Percentiles rank a stretch among this genome's conserved stretches.
These are phyloP conservation scores for Leucocoprinus leucothites DNA, from an alignment of 768 basidiomycete species.

Conservation along the genomic window DNA sequence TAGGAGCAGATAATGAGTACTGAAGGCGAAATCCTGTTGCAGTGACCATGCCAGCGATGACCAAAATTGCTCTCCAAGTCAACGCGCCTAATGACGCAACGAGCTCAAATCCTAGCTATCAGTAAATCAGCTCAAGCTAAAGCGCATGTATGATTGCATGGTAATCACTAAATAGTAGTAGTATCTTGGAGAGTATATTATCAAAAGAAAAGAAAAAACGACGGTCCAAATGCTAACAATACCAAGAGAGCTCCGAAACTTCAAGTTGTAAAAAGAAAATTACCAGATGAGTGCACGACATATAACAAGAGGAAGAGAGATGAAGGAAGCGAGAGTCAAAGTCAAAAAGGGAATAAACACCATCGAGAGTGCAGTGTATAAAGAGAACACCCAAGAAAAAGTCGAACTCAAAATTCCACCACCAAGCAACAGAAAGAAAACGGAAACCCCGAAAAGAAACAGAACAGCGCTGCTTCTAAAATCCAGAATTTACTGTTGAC, in stretches of 20 bases:
- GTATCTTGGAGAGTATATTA: conserved; percentile 5
- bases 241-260: conserved; percentile 11
- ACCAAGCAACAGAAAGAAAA: not conserved
- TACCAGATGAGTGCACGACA: not conserved
- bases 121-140: no score
- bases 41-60: no score
- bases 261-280: not conserved
- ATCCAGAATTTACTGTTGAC: not conserved
- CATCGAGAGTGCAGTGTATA: no score
- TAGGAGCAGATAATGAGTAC: no score
- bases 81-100: no score
- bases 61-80: no score
- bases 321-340: not conserved
- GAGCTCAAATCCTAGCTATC: no score
- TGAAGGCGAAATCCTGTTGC: no score
- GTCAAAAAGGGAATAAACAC: not conserved
- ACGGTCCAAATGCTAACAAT: conserved; percentile 17
- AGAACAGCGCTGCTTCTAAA: not conserved
- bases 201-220: not conserved
- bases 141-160: not conserved
- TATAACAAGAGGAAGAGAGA: conserved; percentile 19
- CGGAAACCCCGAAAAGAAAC: conserved; percentile 7
- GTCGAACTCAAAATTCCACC: not conserved
- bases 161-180: not conserved
- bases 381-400: conserved; percentile 3